A percentile compares a stretch with the other conserved stretches of the same genome.
Evolutionary conservation across 1,139 yeast genomes (phyloP).

Genomic region (Blastobotrys capitulatus): DNA sequence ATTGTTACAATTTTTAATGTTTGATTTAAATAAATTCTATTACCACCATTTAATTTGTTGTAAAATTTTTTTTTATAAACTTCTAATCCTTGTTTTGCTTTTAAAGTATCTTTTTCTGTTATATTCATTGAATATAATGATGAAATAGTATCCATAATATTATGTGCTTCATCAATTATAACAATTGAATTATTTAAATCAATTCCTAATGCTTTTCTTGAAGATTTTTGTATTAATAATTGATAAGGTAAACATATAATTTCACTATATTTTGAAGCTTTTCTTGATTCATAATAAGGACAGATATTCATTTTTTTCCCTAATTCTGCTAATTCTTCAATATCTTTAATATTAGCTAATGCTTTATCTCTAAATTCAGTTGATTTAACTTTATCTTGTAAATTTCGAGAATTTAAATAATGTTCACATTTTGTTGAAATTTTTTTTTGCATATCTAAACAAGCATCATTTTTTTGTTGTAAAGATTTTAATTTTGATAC

Average conservation of each 20-base stretch:
- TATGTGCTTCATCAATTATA: constrained; percentile 91
- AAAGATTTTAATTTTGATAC: constrained; percentile 47
- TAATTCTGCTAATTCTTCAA: constrained; percentile 65
- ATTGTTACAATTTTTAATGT: constrained; percentile 52
- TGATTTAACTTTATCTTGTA: constrained; percentile 33
- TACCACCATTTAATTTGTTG: constrained; percentile 62
- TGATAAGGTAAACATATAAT: constrained; percentile 85
- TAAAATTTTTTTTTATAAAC: constrained; percentile 56
- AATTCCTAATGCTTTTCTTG: constrained; percentile 57
- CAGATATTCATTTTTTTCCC: constrained; percentile 60
- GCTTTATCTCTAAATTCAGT: constrained; percentile 54
- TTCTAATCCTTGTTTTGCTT: constrained; percentile 44
- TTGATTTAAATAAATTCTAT: constrained; percentile 64
- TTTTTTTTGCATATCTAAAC: constrained; percentile 62
- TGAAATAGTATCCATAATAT: constrained; percentile 70
- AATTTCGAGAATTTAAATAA: constrained; percentile 36
- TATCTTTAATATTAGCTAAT: constrained; percentile 64
- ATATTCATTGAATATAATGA: constrained; percentile 62
- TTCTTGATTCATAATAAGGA: constrained; percentile 76
- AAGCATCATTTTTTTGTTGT: constrained; percentile 72
- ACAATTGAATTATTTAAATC: constrained; percentile 61
- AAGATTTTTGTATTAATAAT: constrained; percentile 56
- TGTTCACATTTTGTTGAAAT: constrained; percentile 45
- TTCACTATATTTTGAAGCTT: constrained; percentile 55
- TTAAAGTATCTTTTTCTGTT: constrained; percentile 44